Base-by-base conservation (phyloP, 495 filamentous ascomycete species). In the Aspergillus baeticus region DNA sequence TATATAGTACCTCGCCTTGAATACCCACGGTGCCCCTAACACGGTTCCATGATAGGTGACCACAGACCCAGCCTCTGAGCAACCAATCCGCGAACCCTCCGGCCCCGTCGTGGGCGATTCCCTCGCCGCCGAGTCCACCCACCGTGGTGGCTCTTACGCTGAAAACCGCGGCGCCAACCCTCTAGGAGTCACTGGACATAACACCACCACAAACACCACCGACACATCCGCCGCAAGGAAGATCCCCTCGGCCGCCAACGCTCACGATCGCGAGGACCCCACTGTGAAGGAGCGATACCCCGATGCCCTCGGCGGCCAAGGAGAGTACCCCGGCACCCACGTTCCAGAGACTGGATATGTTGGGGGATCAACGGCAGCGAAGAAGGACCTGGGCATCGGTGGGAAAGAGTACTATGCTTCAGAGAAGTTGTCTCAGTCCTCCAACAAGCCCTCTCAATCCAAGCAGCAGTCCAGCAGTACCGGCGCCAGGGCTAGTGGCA, bases 31-130 rank as follows among this genome's bases (percentile, higher is more conserved):
- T n/a, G n/a, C n/a, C n/a, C n/a, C 35, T 11, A 37, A 37, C 35
- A 11, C 35, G 13, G n/a, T 2, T 26, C 23, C 6, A 41, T 29
- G 8, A 29, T 29, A 75, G 71, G 66, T 75, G 57, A 79, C 74
- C 52, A 81, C 62, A 44, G 83, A 87, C 64, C 77, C 79, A 36
- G 57, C 62, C 44, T 60, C 79, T 54, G 60, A 63, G 33, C 54
- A 66, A 37, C 70, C 74, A 47, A 77, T 76, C 37, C 51, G 68
- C 14, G 85, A 89, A 66, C 68, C 75, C 22, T 65, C 83, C 15
- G 85, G 85, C 54, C 69, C 81, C 39, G 65, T 88, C 11, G 68
- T 81, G 29, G 81, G 76, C 42, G 85, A 87, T 70, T 87, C 84
- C 34, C 81, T 89, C 31, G 86, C 86, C 29, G 85, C 78, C 41